Base-by-base conservation (phyloP, 345 rosid genomes). In the Gossypium anomalum region DNA sequence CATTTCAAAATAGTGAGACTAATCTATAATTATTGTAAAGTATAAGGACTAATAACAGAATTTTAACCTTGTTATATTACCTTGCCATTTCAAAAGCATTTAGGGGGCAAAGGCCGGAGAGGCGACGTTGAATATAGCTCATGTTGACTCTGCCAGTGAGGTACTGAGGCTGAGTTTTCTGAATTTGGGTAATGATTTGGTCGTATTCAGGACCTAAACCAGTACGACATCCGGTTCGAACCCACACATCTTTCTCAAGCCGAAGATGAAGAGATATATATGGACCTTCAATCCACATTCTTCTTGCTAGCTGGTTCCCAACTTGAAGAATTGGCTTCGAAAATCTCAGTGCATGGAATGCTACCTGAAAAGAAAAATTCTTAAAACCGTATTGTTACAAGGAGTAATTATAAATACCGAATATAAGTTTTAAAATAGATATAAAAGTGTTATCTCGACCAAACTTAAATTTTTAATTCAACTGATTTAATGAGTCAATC, bases 241-340 rank as follows among this genome's bases (percentile, higher is more conserved):
- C 86, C 97, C 93, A 91, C 4, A 91, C 92, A 72, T 91, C 97
- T 84, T 84, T 87, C 85, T 91, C 92, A 45, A 89, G 84, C 75
- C 92, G 86, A 66, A 89, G 85, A 81, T 91, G 92, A 25, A 91
- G 83, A 49, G 92, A 93, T 27, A 91, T 70, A 45, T 87, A 88
- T 14, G 93, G 93, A 73, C 97, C 93, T 81, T 89, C 97, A 2
- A 89, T 82, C 97, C 93, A 88, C 92, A 89, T 88, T 82, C 93
- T 89, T 65, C 84, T 87, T 9, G 97, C 89, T 1, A 91, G 83
- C 67, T 75, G 81, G 76, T 84, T 83, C 4, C 97, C 97, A 3
- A 91, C 84, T 41, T 83, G 84, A 80, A 78, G 85, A 78, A 91
- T 83, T 17, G 90, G 87, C 63, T 82, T 73, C 34, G 82, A 83